A percentile compares a stretch with the other conserved stretches of the same genome.
phyloP scores from a whole-genome alignment of 2,329 filamentous ascomycete species.

The Penicillium sclerotigenum region DNA sequence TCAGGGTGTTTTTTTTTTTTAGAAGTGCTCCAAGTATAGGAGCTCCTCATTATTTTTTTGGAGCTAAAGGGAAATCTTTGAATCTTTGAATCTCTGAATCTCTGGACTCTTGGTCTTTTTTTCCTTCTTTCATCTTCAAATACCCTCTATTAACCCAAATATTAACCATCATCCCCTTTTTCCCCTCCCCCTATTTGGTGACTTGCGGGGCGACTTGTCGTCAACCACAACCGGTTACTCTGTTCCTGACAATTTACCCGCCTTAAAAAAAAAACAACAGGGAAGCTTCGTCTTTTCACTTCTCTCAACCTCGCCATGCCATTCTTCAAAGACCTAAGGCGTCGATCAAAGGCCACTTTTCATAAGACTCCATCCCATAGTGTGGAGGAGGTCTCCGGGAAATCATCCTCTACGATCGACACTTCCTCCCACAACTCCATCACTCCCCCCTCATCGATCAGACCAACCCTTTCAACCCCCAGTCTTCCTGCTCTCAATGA shows the following conservation, averaged over 20 bases:
- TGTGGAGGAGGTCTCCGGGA: conserved; percentile 61
- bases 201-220: conserved; percentile 20
- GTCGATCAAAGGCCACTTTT: conserved; percentile 73
- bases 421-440: conserved; percentile 60
- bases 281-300: background rate
- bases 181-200: conserved; percentile 3
- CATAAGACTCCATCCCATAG: conserved; percentile 46
- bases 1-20: background rate
- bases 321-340: conserved; percentile 73
- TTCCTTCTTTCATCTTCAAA: background rate
- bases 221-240: conserved; percentile 35
- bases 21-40: background rate
- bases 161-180: background rate
- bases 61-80: background rate
- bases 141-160: too few relatives aligned
- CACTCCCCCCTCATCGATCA: conserved; percentile 71
- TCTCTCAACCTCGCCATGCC: conserved; percentile 40
- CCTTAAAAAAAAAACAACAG: conserved; percentile 3
- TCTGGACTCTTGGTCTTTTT: too few relatives aligned
- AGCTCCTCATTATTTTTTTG: background rate
- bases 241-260: background rate
- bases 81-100: too few relatives aligned
- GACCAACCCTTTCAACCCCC: conserved; percentile 63
- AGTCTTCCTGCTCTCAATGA: conserved; percentile 54
- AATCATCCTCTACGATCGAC: conserved; percentile 60